Percentiles rank a stretch among this genome's conserved stretches.
Evolutionary conservation across 768 basidiomycete genomes (phyloP).

Genomic region (Suillus ampliporus): DNA sequence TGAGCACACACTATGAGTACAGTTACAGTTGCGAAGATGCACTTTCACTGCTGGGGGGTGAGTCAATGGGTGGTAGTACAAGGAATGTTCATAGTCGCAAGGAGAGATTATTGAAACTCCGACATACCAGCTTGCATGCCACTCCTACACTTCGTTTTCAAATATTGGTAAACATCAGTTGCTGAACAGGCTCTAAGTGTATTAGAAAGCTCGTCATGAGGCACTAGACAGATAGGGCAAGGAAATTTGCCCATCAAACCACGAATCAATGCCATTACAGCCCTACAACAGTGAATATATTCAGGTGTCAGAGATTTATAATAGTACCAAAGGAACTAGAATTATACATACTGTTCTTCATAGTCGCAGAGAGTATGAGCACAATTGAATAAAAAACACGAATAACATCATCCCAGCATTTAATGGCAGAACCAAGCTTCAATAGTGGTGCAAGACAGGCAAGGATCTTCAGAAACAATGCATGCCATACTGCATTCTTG

Average conservation of each 20-base stretch:
- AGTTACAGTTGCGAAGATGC: no score
- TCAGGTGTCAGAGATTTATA: not conserved
- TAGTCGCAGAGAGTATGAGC: slow-evolving; percentile 33
- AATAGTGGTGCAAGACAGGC: slow-evolving; percentile 18
- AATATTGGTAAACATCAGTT: no score
- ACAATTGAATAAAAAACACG: slow-evolving; percentile 25
- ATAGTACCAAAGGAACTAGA: slow-evolving; percentile 34
- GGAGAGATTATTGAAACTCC: no score
- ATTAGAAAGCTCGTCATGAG: slow-evolving; percentile 24
- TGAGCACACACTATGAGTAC: no score
- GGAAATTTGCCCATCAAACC: slow-evolving; percentile 34
- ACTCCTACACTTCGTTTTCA: no score
- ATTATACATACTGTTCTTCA: slow-evolving; percentile 29
- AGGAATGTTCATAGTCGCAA: no score
- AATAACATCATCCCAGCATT: slow-evolving; percentile 13
- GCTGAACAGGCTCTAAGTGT: not conserved
- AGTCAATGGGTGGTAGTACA: no score
- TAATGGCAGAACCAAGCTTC: slow-evolving; percentile 16
- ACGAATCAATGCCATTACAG: slow-evolving; percentile 43
- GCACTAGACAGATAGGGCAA: slow-evolving; percentile 45
- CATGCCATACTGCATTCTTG: slow-evolving; percentile 30
- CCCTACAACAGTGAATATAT: slow-evolving; percentile 26
- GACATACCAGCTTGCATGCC: no score
- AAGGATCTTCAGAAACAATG: slow-evolving; percentile 29
- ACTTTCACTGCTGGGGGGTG: no score